Conservation (phyloP, 179 eudicot species). For the Amaranthus tricolor region DNA sequence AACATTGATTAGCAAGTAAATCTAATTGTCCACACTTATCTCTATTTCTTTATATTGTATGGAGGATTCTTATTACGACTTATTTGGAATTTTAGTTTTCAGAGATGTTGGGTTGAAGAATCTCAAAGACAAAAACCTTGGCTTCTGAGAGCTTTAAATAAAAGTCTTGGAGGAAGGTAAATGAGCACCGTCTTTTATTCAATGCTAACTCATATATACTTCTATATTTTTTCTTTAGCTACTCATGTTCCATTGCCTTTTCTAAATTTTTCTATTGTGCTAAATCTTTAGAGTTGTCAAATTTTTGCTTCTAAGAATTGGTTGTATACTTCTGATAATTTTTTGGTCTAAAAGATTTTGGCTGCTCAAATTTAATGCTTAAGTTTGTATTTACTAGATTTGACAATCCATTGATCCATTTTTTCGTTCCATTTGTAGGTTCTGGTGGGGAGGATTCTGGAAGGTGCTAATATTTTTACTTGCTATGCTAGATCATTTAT, state of each 20-base stretch:
- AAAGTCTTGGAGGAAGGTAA: conserved; percentile 84
- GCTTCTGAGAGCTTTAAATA: conserved; percentile 67
- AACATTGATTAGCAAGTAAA: conserved; percentile 60
- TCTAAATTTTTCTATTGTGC: not conserved
- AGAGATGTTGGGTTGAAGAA: conserved; percentile 70
- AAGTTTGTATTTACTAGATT: not conserved
- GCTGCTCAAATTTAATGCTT: not conserved
- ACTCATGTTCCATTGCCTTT: not conserved
- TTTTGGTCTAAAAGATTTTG: not conserved
- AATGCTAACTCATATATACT: not conserved
- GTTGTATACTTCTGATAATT: not conserved
- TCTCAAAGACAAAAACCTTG: conserved; percentile 60
- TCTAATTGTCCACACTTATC: conserved; percentile 7
- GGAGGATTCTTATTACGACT: not conserved
- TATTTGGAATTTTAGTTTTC: conserved; percentile 46
- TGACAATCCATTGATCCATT: conserved; percentile 12
- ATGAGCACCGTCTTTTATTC: not conserved
- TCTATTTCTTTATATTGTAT: not conserved
- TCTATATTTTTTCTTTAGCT: not conserved
- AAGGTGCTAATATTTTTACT: conserved; percentile 52
- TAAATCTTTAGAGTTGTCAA: not conserved
- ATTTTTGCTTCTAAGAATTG: not conserved
- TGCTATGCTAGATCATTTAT: conserved; percentile 10
- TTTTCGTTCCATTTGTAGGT: conserved; percentile 46
- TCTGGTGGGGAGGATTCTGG: conserved; percentile 99